Conservation (phyloP, 1,139 yeast genomes). For the Yamadazyma aaseri region DNA sequence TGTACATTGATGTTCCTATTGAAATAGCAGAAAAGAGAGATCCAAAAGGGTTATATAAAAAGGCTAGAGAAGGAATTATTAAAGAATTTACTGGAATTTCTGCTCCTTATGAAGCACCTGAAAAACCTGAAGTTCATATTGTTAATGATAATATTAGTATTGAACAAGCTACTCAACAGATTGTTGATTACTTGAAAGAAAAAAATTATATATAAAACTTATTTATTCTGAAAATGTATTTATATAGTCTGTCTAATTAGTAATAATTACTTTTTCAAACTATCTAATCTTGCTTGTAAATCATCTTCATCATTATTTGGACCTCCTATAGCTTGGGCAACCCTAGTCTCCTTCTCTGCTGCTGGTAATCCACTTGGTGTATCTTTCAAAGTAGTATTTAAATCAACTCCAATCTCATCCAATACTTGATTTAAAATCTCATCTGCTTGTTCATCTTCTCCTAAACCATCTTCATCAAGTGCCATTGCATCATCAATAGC, state of each 20-base stretch:
- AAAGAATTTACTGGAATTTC: slow-evolving; percentile 94
- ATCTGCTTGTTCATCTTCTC: slow-evolving; percentile 85
- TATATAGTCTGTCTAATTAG: no score
- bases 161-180: slow-evolving; percentile 77
- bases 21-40: slow-evolving; percentile 95
- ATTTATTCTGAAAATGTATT: no score
- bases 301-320: slow-evolving; percentile 66
- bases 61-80: slow-evolving; percentile 92
- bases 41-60: slow-evolving; percentile 94
- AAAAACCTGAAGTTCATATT: slow-evolving; percentile 76
- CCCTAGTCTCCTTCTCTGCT: slow-evolving; percentile 20
- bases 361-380: slow-evolving; percentile 47
- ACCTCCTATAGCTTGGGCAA: slow-evolving; percentile 49
- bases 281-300: slow-evolving; percentile 83
- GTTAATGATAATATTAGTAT: slow-evolving; percentile 63
- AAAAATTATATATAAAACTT: slow-evolving; percentile 45
- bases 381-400: slow-evolving; percentile 65
- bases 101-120: slow-evolving; percentile 95
- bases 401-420: slow-evolving; percentile 93
- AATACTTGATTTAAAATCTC: slow-evolving; percentile 88
- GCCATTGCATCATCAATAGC: slow-evolving; percentile 96
- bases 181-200: slow-evolving; percentile 64
- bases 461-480: slow-evolving; percentile 64
- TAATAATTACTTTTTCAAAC: slow-evolving; percentile 59
- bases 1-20: slow-evolving; percentile 86